These are phyloP conservation scores for Tetrapyrgos nigripes DNA, from an alignment of 1,284 basidiomycete genomes.

Conservation along the genomic window DNA sequence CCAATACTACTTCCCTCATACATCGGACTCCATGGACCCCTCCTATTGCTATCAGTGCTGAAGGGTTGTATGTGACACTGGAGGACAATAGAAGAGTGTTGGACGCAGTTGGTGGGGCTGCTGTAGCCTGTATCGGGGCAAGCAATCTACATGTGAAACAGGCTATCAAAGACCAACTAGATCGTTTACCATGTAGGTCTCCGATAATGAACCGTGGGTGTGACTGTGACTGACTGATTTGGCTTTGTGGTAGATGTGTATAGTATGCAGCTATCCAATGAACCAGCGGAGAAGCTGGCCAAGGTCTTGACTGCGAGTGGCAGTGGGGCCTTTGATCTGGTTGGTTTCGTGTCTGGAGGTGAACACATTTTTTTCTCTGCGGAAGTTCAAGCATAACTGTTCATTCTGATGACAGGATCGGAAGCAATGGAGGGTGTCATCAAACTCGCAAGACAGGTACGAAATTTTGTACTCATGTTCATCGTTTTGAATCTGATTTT, in stretches of 20 bases:
- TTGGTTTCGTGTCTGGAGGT: constrained; percentile 78
- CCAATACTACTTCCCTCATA: constrained; percentile 50
- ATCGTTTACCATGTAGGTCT: constrained; percentile 71
- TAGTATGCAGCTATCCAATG: constrained; percentile 79
- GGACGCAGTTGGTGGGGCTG: constrained; percentile 85
- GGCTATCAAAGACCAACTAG: constrained; percentile 80
- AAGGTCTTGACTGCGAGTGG: constrained; percentile 63
- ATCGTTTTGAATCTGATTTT: constrained; percentile 15
- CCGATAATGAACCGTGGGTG: neutral
- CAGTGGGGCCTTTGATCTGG: constrained; percentile 75
- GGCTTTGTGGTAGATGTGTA: constrained; percentile 66
- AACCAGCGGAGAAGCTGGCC: constrained; percentile 81
- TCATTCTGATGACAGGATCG: constrained; percentile 56
- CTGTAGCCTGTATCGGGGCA: constrained; percentile 81
- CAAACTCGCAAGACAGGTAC: constrained; percentile 79
- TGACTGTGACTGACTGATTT: neutral
- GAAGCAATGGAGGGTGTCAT: constrained; percentile 87
- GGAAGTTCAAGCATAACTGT: neutral
- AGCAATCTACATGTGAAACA: constrained; percentile 72
- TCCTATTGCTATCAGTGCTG: constrained; percentile 65
- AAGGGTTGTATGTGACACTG: constrained; percentile 75
- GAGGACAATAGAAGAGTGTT: constrained; percentile 71
- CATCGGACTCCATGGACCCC: constrained; percentile 73
- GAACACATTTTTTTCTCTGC: constrained; percentile 18
- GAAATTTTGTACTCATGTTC: constrained; percentile 11